These are phyloP conservation scores for Suillus sp. DNA, from an alignment of 768 basidiomycete genomes.

Conservation along the genomic window DNA sequence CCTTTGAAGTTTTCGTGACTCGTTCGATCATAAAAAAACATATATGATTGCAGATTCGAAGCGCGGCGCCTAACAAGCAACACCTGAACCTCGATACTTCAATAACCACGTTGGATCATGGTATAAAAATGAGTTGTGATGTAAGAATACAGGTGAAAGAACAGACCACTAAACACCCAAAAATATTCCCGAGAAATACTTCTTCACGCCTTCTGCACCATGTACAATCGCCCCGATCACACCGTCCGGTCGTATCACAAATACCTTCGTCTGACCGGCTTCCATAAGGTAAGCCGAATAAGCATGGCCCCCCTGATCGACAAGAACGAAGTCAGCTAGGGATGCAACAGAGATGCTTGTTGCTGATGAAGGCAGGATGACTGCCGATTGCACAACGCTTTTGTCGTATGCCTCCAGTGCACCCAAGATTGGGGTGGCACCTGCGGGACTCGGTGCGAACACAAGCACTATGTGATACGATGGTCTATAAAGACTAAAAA, in stretches of 20 bases:
- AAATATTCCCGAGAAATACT: conserved; percentile 1
- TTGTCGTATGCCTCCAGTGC: conserved; percentile 1
- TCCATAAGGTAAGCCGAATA: conserved; percentile 36
- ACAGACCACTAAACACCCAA: background rate
- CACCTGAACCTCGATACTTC: background rate
- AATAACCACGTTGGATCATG: background rate
- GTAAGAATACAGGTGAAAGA: background rate
- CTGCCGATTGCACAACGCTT: conserved; percentile 7
- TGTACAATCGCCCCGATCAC: conserved; percentile 32
- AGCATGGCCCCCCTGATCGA: conserved; percentile 38
- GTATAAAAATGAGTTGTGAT: background rate
- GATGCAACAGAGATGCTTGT: background rate
- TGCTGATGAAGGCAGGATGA: conserved; percentile 6
- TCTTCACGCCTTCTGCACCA: conserved; percentile 22
- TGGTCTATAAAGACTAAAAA: conserved; percentile 34
- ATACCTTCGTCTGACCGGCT: conserved; percentile 33
- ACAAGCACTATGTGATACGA: conserved; percentile 17
- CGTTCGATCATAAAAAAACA: too few relatives aligned
- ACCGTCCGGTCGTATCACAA: conserved; percentile 29
- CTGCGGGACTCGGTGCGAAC: conserved; percentile 7
- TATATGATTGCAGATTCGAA: too few relatives aligned
- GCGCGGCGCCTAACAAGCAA: too few relatives aligned
- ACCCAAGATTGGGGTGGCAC: conserved; percentile 11
- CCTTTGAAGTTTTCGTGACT: too few relatives aligned
- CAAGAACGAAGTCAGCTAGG: conserved; percentile 33